Evolutionary conservation across 495 filamentous ascomycete genomes (phyloP), one percentile per base, ranked within the genome.

Genomic region (Sordaria brevicollis): DNA sequence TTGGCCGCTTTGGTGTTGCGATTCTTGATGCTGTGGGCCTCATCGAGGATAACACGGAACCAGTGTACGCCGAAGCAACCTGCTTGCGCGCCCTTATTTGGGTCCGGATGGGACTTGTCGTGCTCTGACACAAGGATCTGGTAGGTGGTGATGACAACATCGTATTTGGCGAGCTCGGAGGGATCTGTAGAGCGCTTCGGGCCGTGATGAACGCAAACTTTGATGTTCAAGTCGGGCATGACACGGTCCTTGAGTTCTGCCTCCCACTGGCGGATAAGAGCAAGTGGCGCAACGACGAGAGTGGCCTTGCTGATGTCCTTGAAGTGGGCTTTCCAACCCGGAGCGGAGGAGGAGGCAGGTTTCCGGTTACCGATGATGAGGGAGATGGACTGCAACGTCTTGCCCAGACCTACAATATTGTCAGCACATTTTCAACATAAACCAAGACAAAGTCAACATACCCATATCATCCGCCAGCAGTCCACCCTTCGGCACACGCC

Each of bases 21-120:
- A 79, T 99, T 99, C 81, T 98, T 98, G 84, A 99, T 98, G 31
- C 91, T 96, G 79, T 97, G 95, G 4, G 95, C 95, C 81, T 99
- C 95, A 71, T 99, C 95, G 17, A 98, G 86, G 66, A 99, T 94
- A 70, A 97, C 88, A 21, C 95, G 91, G 77, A 93, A 97, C 95
- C 95, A 99, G 76, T 94, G 88, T 8, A 97, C 81, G 65, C 92
- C 92, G 75, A 98, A 97, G 70, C 94, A 92, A 10, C 94, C 94
- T 43, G 89, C 86, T 72, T 93, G 90, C 21, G 89, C 81, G 3
- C 85, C 84, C 71, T 87, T 86, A 37, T 74, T 68, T 2, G 76
- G 73, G 17, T 78, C 79, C 11, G 71, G 71, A 29, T 87, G 87
- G 37, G 88, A 87, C 70, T 87, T 87, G 3, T 86, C 89, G 71